These are phyloP conservation scores for Grosmannia clavigera DNA, from an alignment of 2,329 filamentous ascomycete species.

Conservation along the genomic window DNA sequence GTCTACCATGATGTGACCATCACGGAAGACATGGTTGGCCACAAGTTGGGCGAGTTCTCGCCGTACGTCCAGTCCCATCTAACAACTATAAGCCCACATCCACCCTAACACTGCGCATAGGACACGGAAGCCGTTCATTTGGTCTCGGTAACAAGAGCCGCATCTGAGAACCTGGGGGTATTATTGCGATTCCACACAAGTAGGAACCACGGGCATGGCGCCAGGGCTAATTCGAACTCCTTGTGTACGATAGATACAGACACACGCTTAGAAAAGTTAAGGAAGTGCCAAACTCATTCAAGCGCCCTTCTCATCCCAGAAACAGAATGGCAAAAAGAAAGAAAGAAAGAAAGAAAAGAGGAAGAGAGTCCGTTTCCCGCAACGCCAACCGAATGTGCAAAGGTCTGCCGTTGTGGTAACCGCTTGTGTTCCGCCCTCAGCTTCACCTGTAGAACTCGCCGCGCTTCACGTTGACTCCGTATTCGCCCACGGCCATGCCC, in stretches of 20 bases:
- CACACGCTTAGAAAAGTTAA: not conserved
- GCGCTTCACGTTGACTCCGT: constrained; percentile 93
- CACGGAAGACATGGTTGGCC: constrained; percentile 92
- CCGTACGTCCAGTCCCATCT: constrained; percentile 45
- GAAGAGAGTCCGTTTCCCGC: not conserved
- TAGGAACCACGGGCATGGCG: not conserved
- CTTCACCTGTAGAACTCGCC: constrained; percentile 84
- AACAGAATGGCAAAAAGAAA: not conserved
- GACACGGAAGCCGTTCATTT: constrained; percentile 47
- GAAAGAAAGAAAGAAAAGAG: constrained; percentile 1
- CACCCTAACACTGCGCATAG: constrained; percentile 19
- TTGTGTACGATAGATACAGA: not conserved
- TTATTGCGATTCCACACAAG: not conserved
- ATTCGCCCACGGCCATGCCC: constrained; percentile 95
- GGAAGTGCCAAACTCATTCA: not conserved
- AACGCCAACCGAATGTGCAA: not conserved
- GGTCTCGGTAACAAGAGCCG: constrained; percentile 18
- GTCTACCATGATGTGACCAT: constrained; percentile 70
- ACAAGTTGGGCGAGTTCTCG: constrained; percentile 88
- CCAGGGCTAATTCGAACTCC: not conserved
- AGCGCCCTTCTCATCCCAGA: not conserved
- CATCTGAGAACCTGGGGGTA: not conserved
- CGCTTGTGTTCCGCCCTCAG: not conserved
- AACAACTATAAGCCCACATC: too few relatives aligned
- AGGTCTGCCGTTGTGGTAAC: not conserved